A percentile compares a stretch with the other conserved stretches of the same genome.
Conservation (phyloP, 75 land plant species). For the Pinus tabuliformis region DNA sequence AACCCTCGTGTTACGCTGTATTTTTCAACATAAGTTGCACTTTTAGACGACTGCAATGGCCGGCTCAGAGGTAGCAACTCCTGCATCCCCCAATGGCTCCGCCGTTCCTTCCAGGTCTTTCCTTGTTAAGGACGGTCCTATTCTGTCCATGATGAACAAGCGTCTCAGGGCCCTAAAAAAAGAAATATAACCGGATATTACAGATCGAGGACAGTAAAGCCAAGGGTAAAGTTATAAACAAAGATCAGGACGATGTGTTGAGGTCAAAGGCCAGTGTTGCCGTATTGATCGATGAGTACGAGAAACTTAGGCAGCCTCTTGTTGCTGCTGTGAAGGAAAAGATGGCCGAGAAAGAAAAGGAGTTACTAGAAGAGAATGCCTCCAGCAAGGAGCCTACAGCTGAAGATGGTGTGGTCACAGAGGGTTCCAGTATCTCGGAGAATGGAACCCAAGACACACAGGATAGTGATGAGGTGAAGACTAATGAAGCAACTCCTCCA, state of each 20-base stretch:
- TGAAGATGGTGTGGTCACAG: neutral
- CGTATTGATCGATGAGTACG: slow-evolving; percentile 83
- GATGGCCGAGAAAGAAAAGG: slow-evolving; percentile 55
- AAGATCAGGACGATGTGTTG: slow-evolving; percentile 91
- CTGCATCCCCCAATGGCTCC: neutral
- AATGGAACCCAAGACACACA: neutral
- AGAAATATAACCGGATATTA: slow-evolving; percentile 80
- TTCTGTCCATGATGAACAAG: slow-evolving; percentile 81
- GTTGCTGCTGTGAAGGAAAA: slow-evolving; percentile 69
- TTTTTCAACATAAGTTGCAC: too few relatives aligned
- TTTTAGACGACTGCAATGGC: too few relatives aligned
- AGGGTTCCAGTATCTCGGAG: slow-evolving; percentile 16
- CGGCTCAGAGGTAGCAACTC: neutral
- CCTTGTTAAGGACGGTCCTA: slow-evolving; percentile 65
- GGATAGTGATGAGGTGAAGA: slow-evolving; percentile 17
- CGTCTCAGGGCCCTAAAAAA: slow-evolving; percentile 76
- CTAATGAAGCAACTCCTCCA: neutral
- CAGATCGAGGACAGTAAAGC: slow-evolving; percentile 84
- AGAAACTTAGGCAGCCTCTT: slow-evolving; percentile 74
- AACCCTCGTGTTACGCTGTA: too few relatives aligned
- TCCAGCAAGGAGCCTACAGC: slow-evolving; percentile 12
- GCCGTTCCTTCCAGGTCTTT: neutral
- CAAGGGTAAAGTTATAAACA: slow-evolving; percentile 83
- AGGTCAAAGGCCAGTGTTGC: slow-evolving; percentile 63
- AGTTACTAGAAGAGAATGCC: neutral